Evolutionary conservation across 345 rosid species (phyloP).

Genomic region (Ceriops zippeliana): DNA sequence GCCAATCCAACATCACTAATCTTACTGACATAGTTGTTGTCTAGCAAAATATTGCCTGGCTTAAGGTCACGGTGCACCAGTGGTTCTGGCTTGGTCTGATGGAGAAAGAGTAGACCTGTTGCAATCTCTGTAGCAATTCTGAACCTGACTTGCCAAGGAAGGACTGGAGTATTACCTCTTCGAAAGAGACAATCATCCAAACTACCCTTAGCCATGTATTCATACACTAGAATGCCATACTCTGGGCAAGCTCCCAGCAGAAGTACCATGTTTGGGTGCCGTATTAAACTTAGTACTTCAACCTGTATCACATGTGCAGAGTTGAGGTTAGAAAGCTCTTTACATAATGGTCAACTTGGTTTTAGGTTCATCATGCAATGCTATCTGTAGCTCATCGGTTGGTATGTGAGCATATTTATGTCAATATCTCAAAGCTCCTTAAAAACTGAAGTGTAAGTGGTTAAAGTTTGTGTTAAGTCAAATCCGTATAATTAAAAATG

Average conservation of each 20-base stretch:
- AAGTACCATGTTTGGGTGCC: constrained; percentile 97
- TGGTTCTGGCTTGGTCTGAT: constrained; percentile 93
- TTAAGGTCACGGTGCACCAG: constrained; percentile 95
- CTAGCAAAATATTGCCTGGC: constrained; percentile 85
- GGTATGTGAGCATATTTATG: too few species aligned
- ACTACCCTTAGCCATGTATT: constrained; percentile 90
- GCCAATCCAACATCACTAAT: constrained; percentile 89
- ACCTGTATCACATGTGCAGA: constrained; percentile 40
- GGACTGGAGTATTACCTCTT: constrained; percentile 47
- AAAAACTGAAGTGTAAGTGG: too few species aligned
- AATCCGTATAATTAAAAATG: too few species aligned
- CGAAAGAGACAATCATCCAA: constrained; percentile 67
- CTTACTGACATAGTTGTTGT: constrained; percentile 76
- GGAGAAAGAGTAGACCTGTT: constrained; percentile 82
- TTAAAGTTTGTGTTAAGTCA: too few species aligned
- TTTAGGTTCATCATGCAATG: neutral
- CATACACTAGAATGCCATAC: constrained; percentile 79
- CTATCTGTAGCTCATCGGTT: too few species aligned
- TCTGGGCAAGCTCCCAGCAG: constrained; percentile 96
- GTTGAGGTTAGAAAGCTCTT: neutral
- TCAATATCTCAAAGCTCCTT: too few species aligned
- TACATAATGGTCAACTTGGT: neutral
- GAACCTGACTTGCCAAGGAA: constrained; percentile 87
- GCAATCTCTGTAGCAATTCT: constrained; percentile 81
- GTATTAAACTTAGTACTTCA: constrained; percentile 80